These are phyloP conservation scores for Colletotrichum acutatum DNA, from an alignment of 2,329 filamentous ascomycete genomes.

Conservation along the genomic window DNA sequence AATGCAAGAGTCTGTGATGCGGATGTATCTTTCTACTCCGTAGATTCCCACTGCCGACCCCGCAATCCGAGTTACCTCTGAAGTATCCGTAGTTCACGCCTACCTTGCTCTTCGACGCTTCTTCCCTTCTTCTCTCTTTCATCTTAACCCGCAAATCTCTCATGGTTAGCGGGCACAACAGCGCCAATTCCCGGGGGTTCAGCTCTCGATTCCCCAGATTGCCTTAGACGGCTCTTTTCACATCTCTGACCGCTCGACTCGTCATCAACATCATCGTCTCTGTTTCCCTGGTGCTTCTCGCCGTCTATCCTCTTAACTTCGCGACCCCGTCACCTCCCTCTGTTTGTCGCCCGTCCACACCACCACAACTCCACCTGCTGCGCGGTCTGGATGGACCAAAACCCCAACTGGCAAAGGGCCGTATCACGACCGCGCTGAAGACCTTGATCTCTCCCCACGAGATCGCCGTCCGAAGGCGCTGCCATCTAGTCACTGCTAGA, in stretches of 20 bases:
- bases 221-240: background rate
- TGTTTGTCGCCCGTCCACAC: background rate
- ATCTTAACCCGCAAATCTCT: conserved; percentile 20
- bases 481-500: conserved; percentile 48
- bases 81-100: conserved; percentile 27
- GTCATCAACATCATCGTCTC: conserved; percentile 13
- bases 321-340: background rate
- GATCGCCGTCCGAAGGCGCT: conserved; percentile 58
- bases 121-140: conserved; percentile 4
- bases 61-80: conserved; percentile 23
- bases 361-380: background rate
- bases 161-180: conserved; percentile 34
- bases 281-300: background rate
- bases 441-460: conserved; percentile 62
- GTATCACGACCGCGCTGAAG: conserved; percentile 71
- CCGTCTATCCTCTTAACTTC: background rate
- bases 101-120: background rate
- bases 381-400: conserved; percentile 35
- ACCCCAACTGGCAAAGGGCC: conserved; percentile 31
- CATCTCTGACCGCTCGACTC: background rate
- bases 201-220: conserved; percentile 37
- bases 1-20: background rate
- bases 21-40: conserved; percentile 12
- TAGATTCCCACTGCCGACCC: conserved; percentile 31
- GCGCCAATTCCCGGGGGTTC: conserved; percentile 35